Conservation (phyloP, 768 basidiomycete genomes). For the Boletus subcaerulescens region DNA sequence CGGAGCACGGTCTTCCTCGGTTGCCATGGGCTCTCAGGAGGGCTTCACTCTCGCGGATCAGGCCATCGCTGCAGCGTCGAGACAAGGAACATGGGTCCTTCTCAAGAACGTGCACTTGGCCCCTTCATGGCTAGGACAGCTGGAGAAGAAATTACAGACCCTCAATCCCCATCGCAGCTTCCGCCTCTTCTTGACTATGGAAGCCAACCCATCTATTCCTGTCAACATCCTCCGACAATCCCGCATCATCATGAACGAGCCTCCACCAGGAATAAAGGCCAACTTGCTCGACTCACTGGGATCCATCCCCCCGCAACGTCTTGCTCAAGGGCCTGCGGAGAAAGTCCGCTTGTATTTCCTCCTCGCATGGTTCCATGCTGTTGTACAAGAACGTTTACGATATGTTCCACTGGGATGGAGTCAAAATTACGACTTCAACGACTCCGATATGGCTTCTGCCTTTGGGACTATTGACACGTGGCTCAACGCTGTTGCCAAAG, state of each 20-base stretch:
- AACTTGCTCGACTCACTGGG: constrained; percentile 89
- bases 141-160: constrained; percentile 95
- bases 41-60: constrained; percentile 96
- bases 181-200: constrained; percentile 98
- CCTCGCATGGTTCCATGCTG: constrained; percentile 98
- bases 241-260: constrained; percentile 97
- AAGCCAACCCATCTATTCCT: constrained; percentile 90
- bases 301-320: constrained; percentile 64
- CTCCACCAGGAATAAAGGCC: constrained; percentile 94
- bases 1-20: constrained; percentile 75
- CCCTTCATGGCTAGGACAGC: constrained; percentile 90
- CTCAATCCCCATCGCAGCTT: constrained; percentile 86
- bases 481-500: constrained; percentile 78
- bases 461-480: constrained; percentile 91
- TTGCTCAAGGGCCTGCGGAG: constrained; percentile 86
- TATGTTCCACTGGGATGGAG: constrained; percentile 98
- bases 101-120: constrained; percentile 98
- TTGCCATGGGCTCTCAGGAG: constrained; percentile 98
- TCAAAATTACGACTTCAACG: constrained; percentile 97
- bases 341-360: constrained; percentile 93
- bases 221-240: constrained; percentile 97
- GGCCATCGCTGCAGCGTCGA: constrained; percentile 88
- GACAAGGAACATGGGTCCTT: constrained; percentile 94
- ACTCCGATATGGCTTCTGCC: constrained; percentile 94
- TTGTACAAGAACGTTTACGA: constrained; percentile 93